Base-by-base conservation (phyloP, 345 rosid species). In the Reutealis trisperma region DNA sequence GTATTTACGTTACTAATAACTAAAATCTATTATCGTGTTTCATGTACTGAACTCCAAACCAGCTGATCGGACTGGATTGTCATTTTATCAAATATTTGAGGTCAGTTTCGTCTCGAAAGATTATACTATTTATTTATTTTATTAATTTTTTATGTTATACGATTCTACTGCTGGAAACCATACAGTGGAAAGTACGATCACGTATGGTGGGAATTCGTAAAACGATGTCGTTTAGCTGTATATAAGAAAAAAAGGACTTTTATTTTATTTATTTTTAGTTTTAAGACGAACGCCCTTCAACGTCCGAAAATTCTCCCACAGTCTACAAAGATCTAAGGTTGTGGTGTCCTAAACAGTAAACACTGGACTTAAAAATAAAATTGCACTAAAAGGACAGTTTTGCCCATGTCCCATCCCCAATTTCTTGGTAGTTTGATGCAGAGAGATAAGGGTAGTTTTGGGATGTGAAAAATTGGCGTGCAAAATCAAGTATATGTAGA, bases 301-400 rank as follows among this genome's bases (percentile, higher is more conserved):
- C 51, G 41, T 60, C 86, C 74, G 16, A 62, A 80, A 80, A 76
- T 80, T 84, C 87, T 64, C 41, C 12, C 24, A 78, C 32, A 58
- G 54, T 74, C 83, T 79, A 84, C 85, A 84, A 77, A 77, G 37
- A 82, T 72, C 61, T 83, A 47, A n/a, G 73, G 77, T 49, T 18
- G 30, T 18, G 16, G 73, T 66, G 70, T 77, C 54, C 55, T 8
- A 32, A 58, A 55, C 70, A 27, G n/a, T n/a, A n/a, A n/a, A n/a
- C 34, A 44, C 61, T 58, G 37, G 54, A 12, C 41, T 54, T 58
- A 27, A 21, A 55, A 65, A 2, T 14, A 57, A 2, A 12, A 24
- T 7, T n/a, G 2, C 0, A 58, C 51, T 2, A 1, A 41, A 52
- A 77, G n/a, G 71, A 74, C 83, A 44, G 8, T 66, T 65, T 71